Evolutionary conservation across 495 filamentous ascomycete genomes (phyloP), one percentile per base, ranked within the genome.

Genomic region (Thermothielavioides terrestris): DNA sequence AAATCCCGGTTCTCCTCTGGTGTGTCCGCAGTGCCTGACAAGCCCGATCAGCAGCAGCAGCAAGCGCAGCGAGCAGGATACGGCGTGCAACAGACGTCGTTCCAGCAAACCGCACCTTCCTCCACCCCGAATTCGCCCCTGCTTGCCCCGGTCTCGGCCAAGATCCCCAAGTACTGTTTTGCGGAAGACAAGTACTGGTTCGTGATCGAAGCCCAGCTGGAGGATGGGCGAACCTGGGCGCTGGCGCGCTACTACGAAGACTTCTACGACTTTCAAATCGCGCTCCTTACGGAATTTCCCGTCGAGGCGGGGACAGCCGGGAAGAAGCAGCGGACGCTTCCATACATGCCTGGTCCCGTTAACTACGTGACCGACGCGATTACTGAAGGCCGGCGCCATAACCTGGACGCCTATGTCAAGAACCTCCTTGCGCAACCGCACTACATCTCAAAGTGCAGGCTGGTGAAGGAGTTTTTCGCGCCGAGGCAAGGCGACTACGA

Each of bases 171-270:
- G 35, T 98, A 95, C 68, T 95, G 86, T 62, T 97, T 94, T 61
- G 90, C 91, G 42, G 89, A 95, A 62, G 90, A 95, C 62, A 95
- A 95, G 57, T 98, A 97, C 64, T 97, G 92, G 89, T 98, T 96
- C 63, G 86, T 95, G 44, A 88, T 98, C 48, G 91, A 97, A 61
- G 88, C 86, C 22, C 74, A 81, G 56, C 82, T 98, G 70, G 89
- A 95, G 55, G 89, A 96, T 63, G 90, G 89, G 31, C 80, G 84
- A 37, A 83, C 85, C 58, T 97, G 91, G 89, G 89, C 94, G 62
- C 69, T 98, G 36, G 88, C 86, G 42, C 80, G 92, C 41, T 92
- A 89, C 60, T 98, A 98, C 60, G 88, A 95, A 62, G 94, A 98
- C 64, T 98, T 98, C 63, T 98, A 97, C 67, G 92, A 97, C 62